Evolutionary conservation across 1,139 yeast genomes (phyloP).

Genomic region (Blastobotrys raffinosifermentans): DNA sequence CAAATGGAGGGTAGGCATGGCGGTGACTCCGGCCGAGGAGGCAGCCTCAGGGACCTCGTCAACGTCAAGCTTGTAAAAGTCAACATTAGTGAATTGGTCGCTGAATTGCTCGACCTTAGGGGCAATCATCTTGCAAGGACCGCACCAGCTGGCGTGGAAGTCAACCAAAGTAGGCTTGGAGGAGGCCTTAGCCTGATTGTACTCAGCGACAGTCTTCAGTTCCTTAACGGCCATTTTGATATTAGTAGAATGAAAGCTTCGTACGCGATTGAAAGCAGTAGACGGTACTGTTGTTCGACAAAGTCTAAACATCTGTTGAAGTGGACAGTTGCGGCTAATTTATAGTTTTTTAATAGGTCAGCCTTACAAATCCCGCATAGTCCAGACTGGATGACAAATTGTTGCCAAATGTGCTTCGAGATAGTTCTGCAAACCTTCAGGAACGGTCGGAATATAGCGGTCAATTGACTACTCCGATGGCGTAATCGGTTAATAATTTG

Average conservation of each 20-base stretch:
- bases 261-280: too few relatives aligned
- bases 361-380: too few relatives aligned
- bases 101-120: conserved; percentile 80
- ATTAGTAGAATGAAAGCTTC: conserved; percentile 9
- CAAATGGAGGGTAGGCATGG: conserved; percentile 87
- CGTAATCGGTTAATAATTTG: too few relatives aligned
- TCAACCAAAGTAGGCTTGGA: conserved; percentile 58
- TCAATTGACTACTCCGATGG: too few relatives aligned
- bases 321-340: too few relatives aligned
- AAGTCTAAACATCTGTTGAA: too few relatives aligned
- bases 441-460: too few relatives aligned
- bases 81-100: conserved; percentile 49
- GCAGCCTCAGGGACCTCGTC: conserved; percentile 74
- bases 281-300: too few relatives aligned
- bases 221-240: conserved; percentile 19
- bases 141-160: conserved; percentile 83
- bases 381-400: too few relatives aligned
- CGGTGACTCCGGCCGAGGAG: conserved; percentile 62
- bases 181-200: conserved; percentile 19
- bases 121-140: conserved; percentile 94
- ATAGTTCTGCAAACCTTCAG: too few relatives aligned
- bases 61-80: conserved; percentile 80
- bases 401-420: too few relatives aligned
- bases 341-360: too few relatives aligned
- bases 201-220: conserved; percentile 18